Evolutionary conservation across 495 filamentous ascomycete genomes (phyloP), one percentile per base, ranked within the genome.

Genomic region (Penicillium macrosclerotiorum): DNA sequence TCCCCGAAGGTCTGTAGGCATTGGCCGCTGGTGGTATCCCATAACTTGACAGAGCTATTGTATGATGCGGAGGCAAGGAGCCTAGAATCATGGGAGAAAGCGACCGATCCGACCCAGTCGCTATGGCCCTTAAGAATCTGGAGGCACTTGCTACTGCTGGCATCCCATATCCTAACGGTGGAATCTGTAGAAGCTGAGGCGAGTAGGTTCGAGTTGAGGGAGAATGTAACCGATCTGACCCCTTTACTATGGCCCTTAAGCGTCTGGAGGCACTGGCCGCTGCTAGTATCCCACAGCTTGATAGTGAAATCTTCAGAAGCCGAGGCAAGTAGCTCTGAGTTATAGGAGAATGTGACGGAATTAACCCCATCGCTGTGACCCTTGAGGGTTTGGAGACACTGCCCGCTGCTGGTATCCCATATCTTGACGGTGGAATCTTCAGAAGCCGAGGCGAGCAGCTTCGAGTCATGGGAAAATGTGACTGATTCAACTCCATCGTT

Each of bases 111-210:
- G 7, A 36, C 29, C 13, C 0, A 36, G 11, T 13, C 18, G 25
- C 26, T 16, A 37, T 37, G 29, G 8, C 34, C 40, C 27, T 45
- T 16, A 8, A 39, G 25, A 2, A 18, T 85, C 51, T 85, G 82
- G 0, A 75, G 57, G 7, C 75, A 78, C 41, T 83, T 78, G 3
- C 79, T 40, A n/a, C n/a, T n/a, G n/a, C n/a, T n/a, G n/a, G n/a
- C n/a, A n/a, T n/a, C n/a, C n/a, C n/a, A n/a, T n/a, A n/a, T n/a
- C n/a, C n/a, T n/a, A n/a, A n/a, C n/a, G n/a, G n/a, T n/a, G n/a
- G n/a, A n/a, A n/a, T n/a, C n/a, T n/a, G n/a, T n/a, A n/a, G n/a
- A n/a, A n/a, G n/a, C n/a, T n/a, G n/a, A n/a, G n/a, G n/a, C n/a
- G n/a, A n/a, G n/a, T n/a, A n/a, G n/a, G n/a, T n/a, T n/a, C n/a